A percentile compares a stretch with the other conserved stretches of the same genome.
These are phyloP conservation scores for Suillus clintonianus DNA, from an alignment of 768 basidiomycete species.

Conservation along the genomic window DNA sequence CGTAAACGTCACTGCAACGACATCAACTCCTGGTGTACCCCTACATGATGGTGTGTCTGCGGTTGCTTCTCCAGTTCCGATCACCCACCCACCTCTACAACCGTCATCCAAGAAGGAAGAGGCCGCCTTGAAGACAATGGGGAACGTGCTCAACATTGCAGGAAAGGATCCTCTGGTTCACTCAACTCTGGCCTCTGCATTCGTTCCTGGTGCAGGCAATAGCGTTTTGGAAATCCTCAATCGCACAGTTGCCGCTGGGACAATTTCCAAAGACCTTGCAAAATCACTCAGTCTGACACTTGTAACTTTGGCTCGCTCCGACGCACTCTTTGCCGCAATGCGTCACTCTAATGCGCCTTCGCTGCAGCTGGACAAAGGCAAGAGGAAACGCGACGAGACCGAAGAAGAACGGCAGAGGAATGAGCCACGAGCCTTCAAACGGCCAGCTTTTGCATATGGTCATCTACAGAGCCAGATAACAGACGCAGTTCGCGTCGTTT, in stretches of 20 bases:
- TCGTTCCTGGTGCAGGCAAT: conserved; percentile 49
- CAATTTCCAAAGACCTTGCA: conserved; percentile 54
- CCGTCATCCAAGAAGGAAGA: conserved; percentile 47
- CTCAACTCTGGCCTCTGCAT: conserved; percentile 50
- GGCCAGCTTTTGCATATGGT: conserved; percentile 44
- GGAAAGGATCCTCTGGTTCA: conserved; percentile 58
- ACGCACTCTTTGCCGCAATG: conserved; percentile 63
- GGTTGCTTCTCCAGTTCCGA: background rate
- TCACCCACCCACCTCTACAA: conserved; percentile 1
- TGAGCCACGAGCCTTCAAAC: conserved; percentile 40
- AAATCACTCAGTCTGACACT: conserved; percentile 60
- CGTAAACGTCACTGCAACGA: conserved; percentile 18
- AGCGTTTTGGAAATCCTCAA: conserved; percentile 60
- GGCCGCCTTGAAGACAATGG: conserved; percentile 66
- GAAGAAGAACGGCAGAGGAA: conserved; percentile 32
- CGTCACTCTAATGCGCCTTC: conserved; percentile 65
- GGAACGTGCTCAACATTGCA: conserved; percentile 57
- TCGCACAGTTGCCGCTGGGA: conserved; percentile 46
- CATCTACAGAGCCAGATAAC: conserved; percentile 58
- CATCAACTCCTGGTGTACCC: background rate
- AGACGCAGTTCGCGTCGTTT: conserved; percentile 61
- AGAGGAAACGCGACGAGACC: conserved; percentile 68
- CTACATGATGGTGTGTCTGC: background rate
- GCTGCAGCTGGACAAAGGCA: conserved; percentile 68
- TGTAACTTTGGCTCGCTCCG: conserved; percentile 67